Base-by-base conservation (phyloP, 306 rosid genomes). In the Cucumis melo region DNA sequence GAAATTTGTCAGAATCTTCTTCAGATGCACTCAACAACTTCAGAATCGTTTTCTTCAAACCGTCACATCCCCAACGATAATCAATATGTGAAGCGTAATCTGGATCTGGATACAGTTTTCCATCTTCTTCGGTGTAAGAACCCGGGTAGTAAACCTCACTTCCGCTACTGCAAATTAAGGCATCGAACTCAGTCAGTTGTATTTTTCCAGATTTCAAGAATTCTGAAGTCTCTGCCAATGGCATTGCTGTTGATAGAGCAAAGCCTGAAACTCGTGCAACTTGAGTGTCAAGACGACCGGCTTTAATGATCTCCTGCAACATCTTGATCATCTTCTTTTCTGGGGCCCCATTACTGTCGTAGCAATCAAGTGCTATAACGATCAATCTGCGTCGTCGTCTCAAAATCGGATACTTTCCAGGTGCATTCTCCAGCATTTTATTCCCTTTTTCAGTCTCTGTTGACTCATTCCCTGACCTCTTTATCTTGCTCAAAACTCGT, bases 241-340 rank as follows among this genome's bases (percentile, higher is more conserved):
- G 83, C 91, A 89, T 89, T 55, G 93, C 93, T 15, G 91, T 89
- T n/a, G 87, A 83, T 34, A 89, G 42, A 75, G 89, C 91, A 81
- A 87, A 84, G 48, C 93, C 93, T 1, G 89, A 80, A 77, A 84
- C 77, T 42, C 86, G 85, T 15, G 85, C 84, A 64, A 75, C 72
- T 48, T 87, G 89, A 79, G 89, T 44, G 78, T 89, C 93, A 39
- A 85, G 67, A 20, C 82, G 78, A 56, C 85, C 80, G 61, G 93
- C 88, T 80, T 75, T 84, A 10, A 87, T 77, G 59, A 89, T 85
- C n/a, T 82, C 88, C 73, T 87, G 88, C 77, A 89, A 74, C 10
- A 82, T 74, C 44, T 46, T 84, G 77, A 84, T 81, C 85, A 89
- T 84, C 78, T 77, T 84, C 80, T 79, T 82, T 34, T 89, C 88